These are phyloP conservation scores for Alloteropsis angusta DNA, from an alignment of 202 grass and related monocot species.

Conservation along the genomic window DNA sequence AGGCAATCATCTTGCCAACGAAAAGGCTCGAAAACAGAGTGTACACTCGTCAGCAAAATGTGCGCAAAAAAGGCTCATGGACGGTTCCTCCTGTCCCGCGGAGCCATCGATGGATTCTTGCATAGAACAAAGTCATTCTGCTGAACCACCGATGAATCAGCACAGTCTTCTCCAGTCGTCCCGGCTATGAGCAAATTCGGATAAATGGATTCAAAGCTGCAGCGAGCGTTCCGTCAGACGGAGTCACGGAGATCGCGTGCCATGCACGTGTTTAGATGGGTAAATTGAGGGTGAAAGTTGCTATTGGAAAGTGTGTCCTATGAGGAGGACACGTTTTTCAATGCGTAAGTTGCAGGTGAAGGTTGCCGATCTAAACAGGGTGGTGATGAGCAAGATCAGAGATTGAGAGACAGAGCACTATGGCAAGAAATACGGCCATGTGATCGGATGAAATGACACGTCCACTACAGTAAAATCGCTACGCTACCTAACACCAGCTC, in stretches of 20 bases:
- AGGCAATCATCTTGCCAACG: neutral
- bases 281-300: too few species aligned
- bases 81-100: neutral
- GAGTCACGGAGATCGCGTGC: too few species aligned
- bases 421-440: neutral
- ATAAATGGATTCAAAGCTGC: too few species aligned
- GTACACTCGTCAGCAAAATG: neutral
- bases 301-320: too few species aligned
- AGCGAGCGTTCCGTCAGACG: too few species aligned
- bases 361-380: too few species aligned
- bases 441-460: slow-evolving; percentile 1
- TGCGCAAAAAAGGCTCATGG: neutral
- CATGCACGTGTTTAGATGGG: too few species aligned
- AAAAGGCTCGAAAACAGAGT: neutral
- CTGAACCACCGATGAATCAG: too few species aligned
- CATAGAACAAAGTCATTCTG: neutral
- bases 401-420: neutral
- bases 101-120: neutral
- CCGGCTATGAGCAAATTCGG: too few species aligned
- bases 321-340: too few species aligned
- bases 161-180: neutral
- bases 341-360: too few species aligned
- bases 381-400: too few species aligned
- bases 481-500: neutral
- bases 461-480: slow-evolving; percentile 2